phyloP scores from a whole-genome alignment of 169 alveolate genomes.

The Cryptosporidium viatorum region DNA sequence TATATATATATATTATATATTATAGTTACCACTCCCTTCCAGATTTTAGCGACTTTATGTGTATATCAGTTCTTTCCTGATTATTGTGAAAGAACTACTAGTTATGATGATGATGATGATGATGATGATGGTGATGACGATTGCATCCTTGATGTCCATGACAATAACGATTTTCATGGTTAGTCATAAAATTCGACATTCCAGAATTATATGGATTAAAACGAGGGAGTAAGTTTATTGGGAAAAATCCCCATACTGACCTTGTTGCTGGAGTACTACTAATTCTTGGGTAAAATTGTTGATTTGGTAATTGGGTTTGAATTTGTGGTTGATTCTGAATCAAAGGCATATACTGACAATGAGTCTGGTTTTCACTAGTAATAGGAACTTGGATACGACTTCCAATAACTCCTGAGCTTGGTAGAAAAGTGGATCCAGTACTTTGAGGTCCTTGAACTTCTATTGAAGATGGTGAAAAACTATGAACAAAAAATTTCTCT shows the following conservation, averaged over 20 bases:
- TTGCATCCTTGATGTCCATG: neutral
- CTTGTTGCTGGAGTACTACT: conserved; percentile 30
- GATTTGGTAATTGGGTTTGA: neutral
- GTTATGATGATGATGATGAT: neutral
- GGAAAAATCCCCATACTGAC: conserved; percentile 73
- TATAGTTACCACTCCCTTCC: no score
- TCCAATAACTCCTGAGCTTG: conserved; percentile 12
- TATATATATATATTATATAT: no score
- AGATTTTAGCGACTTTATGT: no score
- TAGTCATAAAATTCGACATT: neutral
- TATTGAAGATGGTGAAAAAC: neutral
- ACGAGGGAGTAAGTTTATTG: conserved; percentile 39
- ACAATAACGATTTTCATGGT: neutral
- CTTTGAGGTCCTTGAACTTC: neutral
- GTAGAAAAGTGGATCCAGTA: conserved; percentile 43
- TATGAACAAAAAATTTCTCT: conserved; percentile 31
- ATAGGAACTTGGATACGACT: neutral
- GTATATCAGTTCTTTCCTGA: neutral
- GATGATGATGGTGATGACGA: conserved; percentile 32
- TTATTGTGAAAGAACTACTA: neutral
- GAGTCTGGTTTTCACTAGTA: neutral
- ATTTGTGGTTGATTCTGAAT: neutral
- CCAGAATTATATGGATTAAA: conserved; percentile 57
- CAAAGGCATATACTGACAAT: conserved; percentile 5
- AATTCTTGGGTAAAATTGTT: conserved; percentile 37